Evolutionary conservation across 371 early-diverging fungal genomes (phyloP).

Genomic region (Mucor saturninus): DNA sequence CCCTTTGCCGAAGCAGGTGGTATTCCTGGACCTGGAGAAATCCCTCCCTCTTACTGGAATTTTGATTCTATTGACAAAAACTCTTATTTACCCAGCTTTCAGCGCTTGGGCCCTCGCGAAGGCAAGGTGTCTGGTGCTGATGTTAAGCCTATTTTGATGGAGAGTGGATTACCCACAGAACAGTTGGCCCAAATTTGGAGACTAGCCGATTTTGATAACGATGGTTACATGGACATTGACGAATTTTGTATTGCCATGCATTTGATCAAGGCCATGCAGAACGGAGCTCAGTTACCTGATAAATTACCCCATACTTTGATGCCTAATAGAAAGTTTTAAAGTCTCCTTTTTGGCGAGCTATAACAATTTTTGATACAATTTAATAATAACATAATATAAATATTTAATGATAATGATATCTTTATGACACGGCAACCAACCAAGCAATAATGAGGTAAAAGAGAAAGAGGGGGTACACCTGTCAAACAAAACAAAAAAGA

Average conservation of each 20-base stretch:
- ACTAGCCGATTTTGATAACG: slow-evolving; percentile 70
- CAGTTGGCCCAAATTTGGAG: slow-evolving; percentile 69
- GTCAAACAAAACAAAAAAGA: neutral
- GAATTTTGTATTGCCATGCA: slow-evolving; percentile 75
- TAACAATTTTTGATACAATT: neutral
- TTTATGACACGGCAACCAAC: slow-evolving; percentile 80
- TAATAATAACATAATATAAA: slow-evolving; percentile 1
- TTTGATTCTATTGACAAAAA: slow-evolving; percentile 55
- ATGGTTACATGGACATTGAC: slow-evolving; percentile 71
- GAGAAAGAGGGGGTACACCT: slow-evolving; percentile 84
- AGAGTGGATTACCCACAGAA: slow-evolving; percentile 60
- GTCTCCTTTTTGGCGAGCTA: slow-evolving; percentile 6
- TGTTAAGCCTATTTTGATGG: slow-evolving; percentile 60
- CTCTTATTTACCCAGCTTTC: slow-evolving; percentile 22
- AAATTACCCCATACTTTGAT: slow-evolving; percentile 48
- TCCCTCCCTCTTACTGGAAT: slow-evolving; percentile 50
- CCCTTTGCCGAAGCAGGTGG: slow-evolving; percentile 32
- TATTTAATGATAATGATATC: neutral
- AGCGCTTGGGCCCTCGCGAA: slow-evolving; percentile 53
- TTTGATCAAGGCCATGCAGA: slow-evolving; percentile 51
- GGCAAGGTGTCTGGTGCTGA: slow-evolving; percentile 63
- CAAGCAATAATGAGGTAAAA: slow-evolving; percentile 93
- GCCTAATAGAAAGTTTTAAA: slow-evolving; percentile 27
- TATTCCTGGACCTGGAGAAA: slow-evolving; percentile 17
- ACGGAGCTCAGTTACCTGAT: slow-evolving; percentile 57